Evolutionary conservation across 2,329 filamentous ascomycete species (phyloP).

Genomic region (Macrophomina phaseolina): DNA sequence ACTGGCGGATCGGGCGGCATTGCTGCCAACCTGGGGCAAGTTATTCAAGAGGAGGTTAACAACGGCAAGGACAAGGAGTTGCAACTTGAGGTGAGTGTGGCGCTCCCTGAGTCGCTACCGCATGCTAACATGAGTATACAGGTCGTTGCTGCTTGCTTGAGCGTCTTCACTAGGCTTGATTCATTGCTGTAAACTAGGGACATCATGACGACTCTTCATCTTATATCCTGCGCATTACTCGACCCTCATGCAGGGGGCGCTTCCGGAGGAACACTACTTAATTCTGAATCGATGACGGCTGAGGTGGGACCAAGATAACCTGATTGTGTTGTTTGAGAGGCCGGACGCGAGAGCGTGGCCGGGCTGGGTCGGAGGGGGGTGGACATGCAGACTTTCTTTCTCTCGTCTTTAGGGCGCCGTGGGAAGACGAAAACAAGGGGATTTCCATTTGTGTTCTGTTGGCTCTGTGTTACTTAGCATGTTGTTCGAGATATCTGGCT

Average conservation of each 20-base stretch:
- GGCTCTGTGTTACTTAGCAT: constrained; percentile 26
- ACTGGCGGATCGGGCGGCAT: constrained; percentile 78
- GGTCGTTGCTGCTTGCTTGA: constrained; percentile 92
- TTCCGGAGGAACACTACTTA: constrained; percentile 16
- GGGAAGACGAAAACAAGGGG: constrained; percentile 26
- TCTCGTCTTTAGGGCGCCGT: constrained; percentile 19
- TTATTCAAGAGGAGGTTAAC: constrained; percentile 85
- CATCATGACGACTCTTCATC: constrained; percentile 8
- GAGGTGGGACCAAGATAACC: background rate
- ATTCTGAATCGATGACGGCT: constrained; percentile 15
- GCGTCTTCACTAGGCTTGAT: constrained; percentile 96
- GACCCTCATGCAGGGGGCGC: constrained; percentile 9
- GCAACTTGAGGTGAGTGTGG: constrained; percentile 80
- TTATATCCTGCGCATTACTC: constrained; percentile 18
- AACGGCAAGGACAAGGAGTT: constrained; percentile 90
- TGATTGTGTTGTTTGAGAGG: background rate
- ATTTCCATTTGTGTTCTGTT: constrained; percentile 17
- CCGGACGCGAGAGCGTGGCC: background rate
- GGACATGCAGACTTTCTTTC: constrained; percentile 17
- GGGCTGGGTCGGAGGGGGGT: background rate
- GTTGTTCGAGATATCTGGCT: constrained; percentile 23
- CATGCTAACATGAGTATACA: constrained; percentile 42
- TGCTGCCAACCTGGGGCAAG: constrained; percentile 88
- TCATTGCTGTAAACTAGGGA: constrained; percentile 74
- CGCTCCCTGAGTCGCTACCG: background rate